Percentiles rank a stretch among this genome's conserved stretches.
Evolutionary conservation across 805 yeast genomes (phyloP).

Genomic region (Starmerella sp.): DNA sequence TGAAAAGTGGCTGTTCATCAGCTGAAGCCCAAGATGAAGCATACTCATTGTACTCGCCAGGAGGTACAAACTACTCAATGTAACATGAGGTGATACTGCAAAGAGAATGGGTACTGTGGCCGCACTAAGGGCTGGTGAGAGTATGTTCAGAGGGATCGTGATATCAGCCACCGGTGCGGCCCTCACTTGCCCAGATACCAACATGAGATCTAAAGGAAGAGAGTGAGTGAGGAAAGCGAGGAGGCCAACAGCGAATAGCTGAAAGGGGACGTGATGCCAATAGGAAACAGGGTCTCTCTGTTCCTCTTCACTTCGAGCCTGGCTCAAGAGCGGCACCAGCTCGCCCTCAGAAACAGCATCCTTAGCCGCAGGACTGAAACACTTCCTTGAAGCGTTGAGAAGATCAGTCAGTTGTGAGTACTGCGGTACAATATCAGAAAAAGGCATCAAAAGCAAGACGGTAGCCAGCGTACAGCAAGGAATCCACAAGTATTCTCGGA

Average conservation of each 20-base stretch:
- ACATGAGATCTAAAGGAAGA: conserved; percentile 5
- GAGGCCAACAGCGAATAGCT: not conserved
- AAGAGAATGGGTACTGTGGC: not conserved
- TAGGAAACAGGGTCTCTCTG: not conserved
- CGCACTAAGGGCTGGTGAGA: not conserved
- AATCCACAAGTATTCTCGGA: conserved; percentile 9
- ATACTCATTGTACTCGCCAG: not conserved
- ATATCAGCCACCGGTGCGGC: not conserved
- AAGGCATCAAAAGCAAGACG: conserved; percentile 12
- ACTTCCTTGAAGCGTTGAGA: not conserved
- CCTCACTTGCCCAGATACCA: not conserved
- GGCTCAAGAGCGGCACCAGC: not conserved
- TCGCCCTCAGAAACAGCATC: not conserved
- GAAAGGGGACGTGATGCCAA: not conserved
- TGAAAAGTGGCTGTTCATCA: not conserved
- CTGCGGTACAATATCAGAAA: not conserved
- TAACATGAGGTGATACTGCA: not conserved
- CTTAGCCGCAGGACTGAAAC: not conserved
- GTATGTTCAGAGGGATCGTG: not conserved
- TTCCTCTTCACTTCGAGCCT: not conserved
- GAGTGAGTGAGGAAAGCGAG: conserved; percentile 7
- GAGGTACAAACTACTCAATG: not conserved
- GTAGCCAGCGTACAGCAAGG: conserved; percentile 1
- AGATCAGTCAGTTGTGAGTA: not conserved
- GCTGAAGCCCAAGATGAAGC: not conserved